Conservation (phyloP, 352 stramenopile species). For the Phytophthora pinifolia region DNA sequence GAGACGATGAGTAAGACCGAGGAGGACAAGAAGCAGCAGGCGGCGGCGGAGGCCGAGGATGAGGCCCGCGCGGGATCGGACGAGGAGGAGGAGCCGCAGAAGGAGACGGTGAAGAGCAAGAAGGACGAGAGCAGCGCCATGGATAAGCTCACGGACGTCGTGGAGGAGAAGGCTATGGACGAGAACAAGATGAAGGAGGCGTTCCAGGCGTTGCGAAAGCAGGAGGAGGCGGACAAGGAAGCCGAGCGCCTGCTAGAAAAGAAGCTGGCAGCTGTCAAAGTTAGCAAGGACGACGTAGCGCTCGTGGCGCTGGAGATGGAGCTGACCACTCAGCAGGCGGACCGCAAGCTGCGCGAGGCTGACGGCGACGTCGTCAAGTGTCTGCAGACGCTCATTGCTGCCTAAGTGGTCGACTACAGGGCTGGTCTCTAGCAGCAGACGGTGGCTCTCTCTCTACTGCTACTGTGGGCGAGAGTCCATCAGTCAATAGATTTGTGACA, state of each 20-base stretch:
- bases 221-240: conserved; percentile 85
- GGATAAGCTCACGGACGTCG: conserved; percentile 83
- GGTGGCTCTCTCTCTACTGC: too few species aligned
- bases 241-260: conserved; percentile 77
- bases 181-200: conserved; percentile 88
- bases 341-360: conserved; percentile 83
- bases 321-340: conserved; percentile 65
- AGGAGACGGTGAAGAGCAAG: conserved; percentile 72
- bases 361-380: conserved; percentile 73
- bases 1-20: conserved; percentile 28
- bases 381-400: conserved; percentile 55
- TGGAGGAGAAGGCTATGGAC: conserved; percentile 89
- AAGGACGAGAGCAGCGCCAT: conserved; percentile 81
- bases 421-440: too few species aligned
- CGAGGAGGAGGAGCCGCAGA: conserved; percentile 59
- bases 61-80: conserved; percentile 42
- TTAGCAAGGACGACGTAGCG: conserved; percentile 81
- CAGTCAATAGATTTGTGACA: conserved; percentile 29
- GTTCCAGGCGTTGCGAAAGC: conserved; percentile 71
- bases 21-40: conserved; percentile 38
- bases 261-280: conserved; percentile 76
- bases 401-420: conserved; percentile 5
- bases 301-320: conserved; percentile 82
- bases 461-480: too few species aligned
- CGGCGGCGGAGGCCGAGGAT: conserved; percentile 19